These are phyloP conservation scores for Ballota nigra DNA, from an alignment of 257 asterid species.

Conservation along the genomic window DNA sequence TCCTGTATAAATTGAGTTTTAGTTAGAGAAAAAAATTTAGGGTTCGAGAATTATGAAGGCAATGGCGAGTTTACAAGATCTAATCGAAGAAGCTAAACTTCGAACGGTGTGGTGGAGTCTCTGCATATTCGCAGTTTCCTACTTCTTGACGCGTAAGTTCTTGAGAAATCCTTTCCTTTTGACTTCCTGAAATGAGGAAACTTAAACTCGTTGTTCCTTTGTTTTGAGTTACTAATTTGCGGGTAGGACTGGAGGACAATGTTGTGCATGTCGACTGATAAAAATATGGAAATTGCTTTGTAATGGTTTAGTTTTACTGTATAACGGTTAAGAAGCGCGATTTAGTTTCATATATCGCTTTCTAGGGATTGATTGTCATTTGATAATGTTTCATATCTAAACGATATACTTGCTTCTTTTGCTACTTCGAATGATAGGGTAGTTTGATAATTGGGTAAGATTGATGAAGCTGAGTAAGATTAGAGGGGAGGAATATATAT, in stretches of 20 bases:
- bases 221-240: slow-evolving; percentile 1
- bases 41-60: slow-evolving; percentile 56
- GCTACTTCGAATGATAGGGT: slow-evolving; percentile 5
- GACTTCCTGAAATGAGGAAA: background rate
- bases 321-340: background rate
- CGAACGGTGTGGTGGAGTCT: slow-evolving; percentile 96
- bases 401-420: slow-evolving; percentile 14
- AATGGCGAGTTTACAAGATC: slow-evolving; percentile 84
- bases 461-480: too few relatives aligned
- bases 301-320: background rate
- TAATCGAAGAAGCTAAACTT: slow-evolving; percentile 95
- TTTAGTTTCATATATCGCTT: slow-evolving; percentile 7
- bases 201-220: background rate
- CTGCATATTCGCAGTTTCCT: slow-evolving; percentile 75
- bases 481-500: background rate
- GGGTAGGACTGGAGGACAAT: background rate
- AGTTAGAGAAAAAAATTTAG: slow-evolving; percentile 5
- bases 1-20: slow-evolving; percentile 23
- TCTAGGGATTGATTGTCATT: slow-evolving; percentile 10
- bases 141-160: slow-evolving; percentile 87
- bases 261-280: slow-evolving; percentile 4
- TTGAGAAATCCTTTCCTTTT: background rate
- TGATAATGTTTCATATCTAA: background rate
- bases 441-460: background rate
- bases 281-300: slow-evolving; percentile 9